A percentile compares a stretch with the other conserved stretches of the same genome.
Evolutionary conservation across 208 protist species (phyloP).

Genomic region (Phytomonas serpens): DNA sequence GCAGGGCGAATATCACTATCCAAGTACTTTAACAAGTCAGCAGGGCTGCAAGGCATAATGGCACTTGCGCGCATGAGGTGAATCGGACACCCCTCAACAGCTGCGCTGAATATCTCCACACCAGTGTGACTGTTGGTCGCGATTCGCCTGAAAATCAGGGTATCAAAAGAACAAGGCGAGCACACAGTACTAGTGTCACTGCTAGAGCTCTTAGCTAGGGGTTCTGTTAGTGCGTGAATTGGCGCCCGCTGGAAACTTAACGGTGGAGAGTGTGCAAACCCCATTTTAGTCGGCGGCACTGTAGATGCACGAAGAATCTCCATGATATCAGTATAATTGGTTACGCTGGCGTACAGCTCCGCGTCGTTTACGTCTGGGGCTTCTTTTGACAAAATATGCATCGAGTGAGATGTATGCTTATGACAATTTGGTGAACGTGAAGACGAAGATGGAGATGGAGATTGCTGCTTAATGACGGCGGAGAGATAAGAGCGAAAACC

Average conservation of each 20-base stretch:
- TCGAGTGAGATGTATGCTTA: background rate
- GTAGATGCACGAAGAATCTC: slow-evolving; percentile 27
- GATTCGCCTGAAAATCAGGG: slow-evolving; percentile 37
- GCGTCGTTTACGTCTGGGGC: slow-evolving; percentile 16
- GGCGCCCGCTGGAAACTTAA: background rate
- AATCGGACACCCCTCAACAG: slow-evolving; percentile 49
- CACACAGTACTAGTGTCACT: background rate
- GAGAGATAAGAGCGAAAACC: background rate
- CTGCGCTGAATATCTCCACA: slow-evolving; percentile 44
- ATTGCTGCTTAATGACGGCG: background rate
- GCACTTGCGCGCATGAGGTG: slow-evolving; percentile 66
- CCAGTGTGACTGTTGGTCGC: slow-evolving; percentile 27
- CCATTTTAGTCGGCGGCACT: slow-evolving; percentile 7
- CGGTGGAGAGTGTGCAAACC: background rate
- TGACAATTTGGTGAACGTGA: background rate
- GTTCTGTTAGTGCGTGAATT: background rate
- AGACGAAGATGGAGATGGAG: background rate
- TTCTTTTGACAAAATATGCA: background rate
- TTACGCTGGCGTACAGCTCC: slow-evolving; percentile 30
- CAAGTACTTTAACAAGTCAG: slow-evolving; percentile 48
- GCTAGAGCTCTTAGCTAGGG: background rate
- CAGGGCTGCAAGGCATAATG: slow-evolving; percentile 45
- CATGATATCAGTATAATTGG: slow-evolving; percentile 42
- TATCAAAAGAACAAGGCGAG: background rate
- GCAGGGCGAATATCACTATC: slow-evolving; percentile 31